Percentiles rank a stretch among this genome's conserved stretches.
phyloP scores from a whole-genome alignment of 257 asterid genomes.

The Nicotiana otophora region DNA sequence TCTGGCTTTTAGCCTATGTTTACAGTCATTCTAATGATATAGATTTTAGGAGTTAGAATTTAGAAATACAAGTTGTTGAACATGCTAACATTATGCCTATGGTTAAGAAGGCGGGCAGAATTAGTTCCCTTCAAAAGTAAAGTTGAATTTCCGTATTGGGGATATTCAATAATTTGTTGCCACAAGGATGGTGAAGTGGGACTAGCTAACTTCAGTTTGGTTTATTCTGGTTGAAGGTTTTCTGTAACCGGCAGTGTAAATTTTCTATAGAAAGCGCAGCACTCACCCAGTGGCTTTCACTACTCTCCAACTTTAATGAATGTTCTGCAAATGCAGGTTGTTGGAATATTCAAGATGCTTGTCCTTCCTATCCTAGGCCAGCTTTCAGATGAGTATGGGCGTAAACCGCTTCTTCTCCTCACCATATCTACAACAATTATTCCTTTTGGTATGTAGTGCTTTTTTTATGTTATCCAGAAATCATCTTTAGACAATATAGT shows the following conservation, averaged over 20 bases:
- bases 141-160: background rate
- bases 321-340: constrained; percentile 43
- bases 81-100: background rate
- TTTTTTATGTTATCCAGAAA: constrained; percentile 16
- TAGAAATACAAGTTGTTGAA: background rate
- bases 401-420: constrained; percentile 82
- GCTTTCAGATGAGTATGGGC: constrained; percentile 88
- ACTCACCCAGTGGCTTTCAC: background rate
- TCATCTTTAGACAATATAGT: background rate
- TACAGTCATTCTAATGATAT: background rate
- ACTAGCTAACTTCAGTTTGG: no score
- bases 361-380: constrained; percentile 85
- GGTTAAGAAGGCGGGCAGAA: background rate
- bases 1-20: background rate
- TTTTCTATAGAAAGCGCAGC: no score
- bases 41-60: background rate
- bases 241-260: no score
- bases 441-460: constrained; percentile 56
- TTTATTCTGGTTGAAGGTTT: no score
- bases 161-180: no score
- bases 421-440: constrained; percentile 68
- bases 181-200: no score
- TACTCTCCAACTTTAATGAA: background rate
- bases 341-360: constrained; percentile 84
- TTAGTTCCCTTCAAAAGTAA: background rate